Percentiles rank a stretch among this genome's conserved stretches.
Evolutionary conservation across 352 stramenopile genomes (phyloP).

Genomic region (Phytophthora cactorum): DNA sequence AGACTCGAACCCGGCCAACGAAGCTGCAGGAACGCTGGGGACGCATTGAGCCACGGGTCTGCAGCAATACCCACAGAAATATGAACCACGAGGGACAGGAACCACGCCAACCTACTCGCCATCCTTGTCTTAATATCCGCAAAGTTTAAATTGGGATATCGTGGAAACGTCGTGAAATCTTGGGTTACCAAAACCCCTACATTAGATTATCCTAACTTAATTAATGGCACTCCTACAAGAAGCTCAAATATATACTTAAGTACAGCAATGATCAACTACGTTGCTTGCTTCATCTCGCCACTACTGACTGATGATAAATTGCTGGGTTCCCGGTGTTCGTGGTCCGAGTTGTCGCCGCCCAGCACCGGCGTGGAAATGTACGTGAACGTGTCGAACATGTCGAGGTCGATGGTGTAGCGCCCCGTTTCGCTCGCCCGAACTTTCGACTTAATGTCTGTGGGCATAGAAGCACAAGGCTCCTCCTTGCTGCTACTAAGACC

Average conservation of each 20-base stretch:
- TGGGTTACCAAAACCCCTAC: conserved; percentile 18
- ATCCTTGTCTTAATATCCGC: background rate
- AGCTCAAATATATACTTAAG: conserved; percentile 18
- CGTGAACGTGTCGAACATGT: conserved; percentile 60
- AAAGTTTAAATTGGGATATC: no score
- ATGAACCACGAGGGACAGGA: conserved; percentile 16
- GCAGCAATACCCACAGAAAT: conserved; percentile 1
- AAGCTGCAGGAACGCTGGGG: conserved; percentile 31
- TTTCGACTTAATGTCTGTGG: conserved; percentile 13
- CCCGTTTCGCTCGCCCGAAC: conserved; percentile 16
- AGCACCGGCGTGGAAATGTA: conserved; percentile 61
- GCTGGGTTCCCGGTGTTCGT: conserved; percentile 36
- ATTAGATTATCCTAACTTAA: conserved; percentile 41
- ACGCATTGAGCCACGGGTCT: conserved; percentile 21
- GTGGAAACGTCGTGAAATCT: conserved; percentile 20
- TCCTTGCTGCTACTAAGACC: conserved; percentile 31
- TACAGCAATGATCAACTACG: background rate
- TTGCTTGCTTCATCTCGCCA: conserved; percentile 19
- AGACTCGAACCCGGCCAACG: conserved; percentile 39
- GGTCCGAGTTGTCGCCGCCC: conserved; percentile 30
- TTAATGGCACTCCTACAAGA: conserved; percentile 21
- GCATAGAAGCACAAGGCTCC: conserved; percentile 8
- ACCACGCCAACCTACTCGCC: background rate
- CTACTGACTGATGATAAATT: conserved; percentile 32
- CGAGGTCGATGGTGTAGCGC: conserved; percentile 52